phyloP scores from a whole-genome alignment of 148 eudicot genomes.

The Salicornia ramosissima region DNA sequence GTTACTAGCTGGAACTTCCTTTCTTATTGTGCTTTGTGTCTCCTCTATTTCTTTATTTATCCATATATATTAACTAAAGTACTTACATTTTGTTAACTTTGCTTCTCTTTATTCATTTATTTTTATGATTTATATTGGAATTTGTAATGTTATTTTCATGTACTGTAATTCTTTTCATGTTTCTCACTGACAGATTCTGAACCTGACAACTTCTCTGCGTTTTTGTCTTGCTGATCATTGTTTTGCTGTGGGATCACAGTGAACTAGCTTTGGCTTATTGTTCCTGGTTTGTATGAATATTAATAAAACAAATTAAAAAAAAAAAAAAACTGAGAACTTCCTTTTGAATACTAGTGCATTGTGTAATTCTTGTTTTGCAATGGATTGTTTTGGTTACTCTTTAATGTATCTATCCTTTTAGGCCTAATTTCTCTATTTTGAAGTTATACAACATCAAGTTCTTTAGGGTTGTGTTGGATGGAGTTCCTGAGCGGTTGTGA shows the following conservation, averaged over 20 bases:
- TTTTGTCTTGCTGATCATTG: background rate
- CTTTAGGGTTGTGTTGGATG: too few species aligned
- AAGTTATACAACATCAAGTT: too few species aligned
- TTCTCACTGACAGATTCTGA: background rate
- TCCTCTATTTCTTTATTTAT: slow-evolving; percentile 3
- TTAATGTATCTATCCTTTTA: background rate
- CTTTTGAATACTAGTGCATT: background rate
- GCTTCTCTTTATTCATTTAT: background rate
- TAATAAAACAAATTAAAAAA: too few species aligned
- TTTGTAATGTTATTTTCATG: background rate
- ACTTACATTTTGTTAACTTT: slow-evolving; percentile 1
- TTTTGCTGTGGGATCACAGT: slow-evolving; percentile 1
- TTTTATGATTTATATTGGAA: background rate
- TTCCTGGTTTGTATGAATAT: background rate
- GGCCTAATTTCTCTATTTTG: too few species aligned
- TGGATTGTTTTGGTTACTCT: background rate
- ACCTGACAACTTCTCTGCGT: background rate
- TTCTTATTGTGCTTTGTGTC: slow-evolving; percentile 28
- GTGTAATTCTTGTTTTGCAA: background rate
- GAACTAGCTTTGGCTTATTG: background rate
- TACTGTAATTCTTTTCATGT: slow-evolving; percentile 9
- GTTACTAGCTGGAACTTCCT: slow-evolving; percentile 14
- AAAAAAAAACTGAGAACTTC: background rate
- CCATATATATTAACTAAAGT: too few species aligned
- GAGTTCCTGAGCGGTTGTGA: too few species aligned